phyloP scores from a whole-genome alignment of 371 early-diverging fungal species.

The Parasitella parasitica region DNA sequence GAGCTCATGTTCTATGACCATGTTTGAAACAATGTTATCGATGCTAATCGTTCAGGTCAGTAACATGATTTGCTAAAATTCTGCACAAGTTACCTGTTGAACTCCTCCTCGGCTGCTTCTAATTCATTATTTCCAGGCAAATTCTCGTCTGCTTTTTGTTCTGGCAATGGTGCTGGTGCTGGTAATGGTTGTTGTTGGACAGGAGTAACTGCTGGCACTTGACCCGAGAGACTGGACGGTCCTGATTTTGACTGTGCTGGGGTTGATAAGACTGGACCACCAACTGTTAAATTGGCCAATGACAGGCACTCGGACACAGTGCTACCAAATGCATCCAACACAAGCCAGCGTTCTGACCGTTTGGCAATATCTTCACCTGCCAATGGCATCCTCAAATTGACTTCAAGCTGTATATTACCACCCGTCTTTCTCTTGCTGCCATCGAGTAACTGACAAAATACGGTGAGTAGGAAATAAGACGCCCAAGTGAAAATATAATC shows the following conservation, averaged over 20 bases:
- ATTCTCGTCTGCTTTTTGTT: not conserved
- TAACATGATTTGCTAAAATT: too few species aligned
- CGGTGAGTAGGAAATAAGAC: not conserved
- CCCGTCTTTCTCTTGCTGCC: constrained; percentile 65
- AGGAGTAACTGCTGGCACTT: not conserved
- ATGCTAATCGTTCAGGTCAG: constrained; percentile 41
- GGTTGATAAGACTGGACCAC: constrained; percentile 16
- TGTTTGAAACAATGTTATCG: constrained; percentile 73
- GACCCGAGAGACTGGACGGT: not conserved
- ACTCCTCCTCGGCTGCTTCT: constrained; percentile 55
- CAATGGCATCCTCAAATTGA: constrained; percentile 70
- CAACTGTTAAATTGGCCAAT: constrained; percentile 27
- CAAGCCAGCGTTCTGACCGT: constrained; percentile 72
- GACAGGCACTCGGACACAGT: constrained; percentile 13
- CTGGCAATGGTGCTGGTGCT: not conserved
- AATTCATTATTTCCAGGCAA: constrained; percentile 28
- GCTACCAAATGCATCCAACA: constrained; percentile 55
- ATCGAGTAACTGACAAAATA: constrained; percentile 56
- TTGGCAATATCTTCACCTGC: constrained; percentile 59
- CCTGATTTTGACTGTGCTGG: not conserved
- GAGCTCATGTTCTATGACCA: constrained; percentile 78
- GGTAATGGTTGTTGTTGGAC: not conserved
- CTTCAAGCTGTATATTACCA: constrained; percentile 66
- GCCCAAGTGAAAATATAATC: not conserved
- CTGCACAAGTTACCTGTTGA: constrained; percentile 41